Base-by-base conservation (phyloP, 1,284 basidiomycete genomes). In the Golubevia pallescens region DNA sequence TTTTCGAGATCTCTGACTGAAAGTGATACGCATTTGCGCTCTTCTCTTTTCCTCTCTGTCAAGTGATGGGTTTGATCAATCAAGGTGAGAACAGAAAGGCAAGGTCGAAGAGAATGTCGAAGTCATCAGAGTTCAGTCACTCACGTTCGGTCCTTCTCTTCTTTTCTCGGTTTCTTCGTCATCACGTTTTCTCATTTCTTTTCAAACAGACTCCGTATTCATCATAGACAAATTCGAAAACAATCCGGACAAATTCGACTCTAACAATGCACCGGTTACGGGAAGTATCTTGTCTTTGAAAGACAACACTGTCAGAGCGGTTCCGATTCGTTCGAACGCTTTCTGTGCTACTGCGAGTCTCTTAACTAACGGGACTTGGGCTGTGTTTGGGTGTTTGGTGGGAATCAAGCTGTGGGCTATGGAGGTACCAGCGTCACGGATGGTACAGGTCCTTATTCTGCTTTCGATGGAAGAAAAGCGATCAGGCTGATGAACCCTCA, bases 181-280 rank as follows among this genome's bases (percentile, higher is more conserved):
- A 4, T 10, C 54, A 4, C 10, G 5, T 28, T 56, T 10, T 21
- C 21, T 21, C 21, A 4, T 10, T 28, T 21, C 54, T 10, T 3
- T 21, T 28, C 24, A 16, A 53, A 16, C 16, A 56, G n/a, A 28
- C 56, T 75, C 71, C 20, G 81, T 79, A 34, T 77, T 77, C 57
- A 80, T 84, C 51, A 67, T 84, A 55, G 82, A 84, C 70, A 84
- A 84, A 69, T 77, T 77, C 2, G 82, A 84, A 62, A 75, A 75
- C 65, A 84, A 84, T 70, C 61, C 57, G 6, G 20, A 60, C 2
- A 60, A 54, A 21, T 59, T 75, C 2, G 57, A 60, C 1, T 54
- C 58, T 1, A 64, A 77, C n/a, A 74, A 72, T 16, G 71, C 67
- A 48, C 79, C 76, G 8, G 73, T 75, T 2, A 81, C 79, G 80